Evolutionary conservation across 176 grass and related monocot species (phyloP), one percentile per base, ranked within the genome.

Genomic region (Phoenix roebelenii): DNA sequence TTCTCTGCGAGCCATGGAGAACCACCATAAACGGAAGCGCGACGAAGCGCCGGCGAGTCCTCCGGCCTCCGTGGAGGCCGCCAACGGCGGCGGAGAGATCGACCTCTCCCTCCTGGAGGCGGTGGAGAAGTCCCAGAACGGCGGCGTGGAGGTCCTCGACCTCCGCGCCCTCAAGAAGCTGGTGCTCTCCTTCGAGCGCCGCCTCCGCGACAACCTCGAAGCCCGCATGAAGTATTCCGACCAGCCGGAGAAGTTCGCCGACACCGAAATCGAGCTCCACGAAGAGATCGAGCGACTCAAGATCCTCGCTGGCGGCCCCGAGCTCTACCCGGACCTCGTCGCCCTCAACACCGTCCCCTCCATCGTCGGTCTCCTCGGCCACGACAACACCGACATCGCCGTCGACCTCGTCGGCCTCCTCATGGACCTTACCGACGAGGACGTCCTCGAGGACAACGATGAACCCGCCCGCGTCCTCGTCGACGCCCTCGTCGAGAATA

Each of bases 161-260:
- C 72, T 87, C 28, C 87, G 92, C 14, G 77, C 87, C 5, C 75
- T 76, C 10, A 97, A 97, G 72, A 80, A 89, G 48, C 81, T 91
- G 7, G 83, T 97, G 0, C 77, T 97, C 3, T 67, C 78, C 57
- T 97, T 97, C 81, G 87, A 97, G 84, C 92, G 87, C 39, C 75
- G 81, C 10, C 92, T 97, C 4, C 72, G 78, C 0, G 86, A 91
- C 59, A 97, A 97, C 79, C 84, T 97, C 59, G 92, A 97, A 84
- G 92, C 84, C 17, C 84, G 92, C 18, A 91, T 97, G 83, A 97
- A 91, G 69, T 80, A 96, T 55, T 83, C 92, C 18, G 87, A 88
- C 59, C 78, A 82, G 63, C 92, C 92, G 19, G 51, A 85, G 16
- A 82, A 85, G 19, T 91, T 97, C 59, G 92, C 87, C 16, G 92